Evolutionary conservation across 1,139 yeast genomes (phyloP).

Genomic region (Magnusiomyces suaveolens): DNA sequence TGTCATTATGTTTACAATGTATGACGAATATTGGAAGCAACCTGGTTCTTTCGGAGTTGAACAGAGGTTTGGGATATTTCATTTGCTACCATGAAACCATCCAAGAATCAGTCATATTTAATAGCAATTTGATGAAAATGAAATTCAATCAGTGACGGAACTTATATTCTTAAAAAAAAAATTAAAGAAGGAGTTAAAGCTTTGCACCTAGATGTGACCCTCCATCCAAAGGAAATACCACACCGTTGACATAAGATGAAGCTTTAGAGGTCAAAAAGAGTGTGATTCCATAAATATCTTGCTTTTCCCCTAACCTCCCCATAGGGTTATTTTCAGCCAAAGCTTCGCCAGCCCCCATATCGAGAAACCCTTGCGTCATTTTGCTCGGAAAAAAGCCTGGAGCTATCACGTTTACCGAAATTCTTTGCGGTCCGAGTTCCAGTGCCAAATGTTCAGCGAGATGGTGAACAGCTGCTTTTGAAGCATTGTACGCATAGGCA

Average conservation of each 20-base stretch:
- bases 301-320: constrained; percentile 51
- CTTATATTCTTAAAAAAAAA: too few relatives aligned
- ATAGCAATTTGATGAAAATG: too few relatives aligned
- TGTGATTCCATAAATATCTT: constrained; percentile 52
- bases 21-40: constrained; percentile 74
- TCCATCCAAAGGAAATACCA: constrained; percentile 69
- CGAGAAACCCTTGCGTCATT: constrained; percentile 61
- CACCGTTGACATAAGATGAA: constrained; percentile 57
- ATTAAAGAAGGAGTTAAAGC: too few relatives aligned
- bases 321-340: constrained; percentile 46
- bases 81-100: too few relatives aligned
- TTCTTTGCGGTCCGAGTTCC: constrained; percentile 56
- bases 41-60: constrained; percentile 81
- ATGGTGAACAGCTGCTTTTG: constrained; percentile 71
- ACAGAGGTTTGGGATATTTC: constrained; percentile 61
- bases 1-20: constrained; percentile 62
- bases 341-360: constrained; percentile 40
- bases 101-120: too few relatives aligned
- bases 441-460: constrained; percentile 54
- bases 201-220: constrained; percentile 36
- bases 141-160: too few relatives aligned
- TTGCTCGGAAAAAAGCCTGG: constrained; percentile 76
- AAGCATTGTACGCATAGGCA: constrained; percentile 61
- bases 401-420: constrained; percentile 59
- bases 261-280: constrained; percentile 52